Conservation (phyloP, 2,329 filamentous ascomycete genomes). For the Rosellinia necatrix region DNA sequence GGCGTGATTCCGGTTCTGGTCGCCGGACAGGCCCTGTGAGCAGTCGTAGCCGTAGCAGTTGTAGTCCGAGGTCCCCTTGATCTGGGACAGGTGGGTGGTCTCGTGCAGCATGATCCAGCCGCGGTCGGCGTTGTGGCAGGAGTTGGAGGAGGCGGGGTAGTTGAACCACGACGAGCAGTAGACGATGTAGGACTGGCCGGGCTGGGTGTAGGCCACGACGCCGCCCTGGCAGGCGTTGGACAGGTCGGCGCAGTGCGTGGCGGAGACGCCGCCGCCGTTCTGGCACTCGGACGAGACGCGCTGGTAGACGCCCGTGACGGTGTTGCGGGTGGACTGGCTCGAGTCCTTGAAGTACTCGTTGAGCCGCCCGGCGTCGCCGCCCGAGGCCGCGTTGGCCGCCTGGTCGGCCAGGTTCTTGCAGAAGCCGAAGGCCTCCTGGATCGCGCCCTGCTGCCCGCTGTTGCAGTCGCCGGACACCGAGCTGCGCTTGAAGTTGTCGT, state of each 20-base stretch:
- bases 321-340: constrained; percentile 37
- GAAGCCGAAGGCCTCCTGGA: constrained; percentile 57
- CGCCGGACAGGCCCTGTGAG: constrained; percentile 51
- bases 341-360: constrained; percentile 66
- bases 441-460: constrained; percentile 48
- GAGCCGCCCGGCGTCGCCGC: constrained; percentile 65
- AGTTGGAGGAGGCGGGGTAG: constrained; percentile 63
- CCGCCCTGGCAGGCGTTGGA: constrained; percentile 54
- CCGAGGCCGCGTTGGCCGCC: constrained; percentile 53
- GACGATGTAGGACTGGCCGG: constrained; percentile 57
- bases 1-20: constrained; percentile 63
- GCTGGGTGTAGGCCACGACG: constrained; percentile 66
- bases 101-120: constrained; percentile 69
- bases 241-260: constrained; percentile 61
- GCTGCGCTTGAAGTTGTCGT: constrained; percentile 56
- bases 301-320: constrained; percentile 47
- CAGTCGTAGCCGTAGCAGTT: constrained; percentile 59
- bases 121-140: constrained; percentile 51
- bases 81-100: constrained; percentile 62
- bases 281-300: constrained; percentile 59
- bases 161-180: no score
- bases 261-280: constrained; percentile 53
- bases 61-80: constrained; percentile 60
- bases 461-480: constrained; percentile 53
- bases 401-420: constrained; percentile 55